phyloP scores from a whole-genome alignment of 768 basidiomycete genomes.

The Pleurotus giganteus region DNA sequence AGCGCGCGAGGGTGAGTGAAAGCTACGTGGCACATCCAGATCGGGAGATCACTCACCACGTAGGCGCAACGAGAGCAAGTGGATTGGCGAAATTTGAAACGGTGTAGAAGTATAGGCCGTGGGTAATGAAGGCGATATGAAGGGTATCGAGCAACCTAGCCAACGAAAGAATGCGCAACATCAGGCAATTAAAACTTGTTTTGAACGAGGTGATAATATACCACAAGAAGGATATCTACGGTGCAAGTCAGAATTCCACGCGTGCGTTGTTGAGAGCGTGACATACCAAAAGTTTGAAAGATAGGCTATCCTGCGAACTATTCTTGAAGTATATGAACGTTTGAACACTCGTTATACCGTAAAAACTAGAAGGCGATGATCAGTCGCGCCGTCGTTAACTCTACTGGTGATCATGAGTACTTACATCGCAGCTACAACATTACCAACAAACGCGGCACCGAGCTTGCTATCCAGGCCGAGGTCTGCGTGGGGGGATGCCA shows the following conservation, averaged over 20 bases:
- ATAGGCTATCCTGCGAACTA: slow-evolving; percentile 23
- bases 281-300: slow-evolving; percentile 30
- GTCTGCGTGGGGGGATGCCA: not conserved
- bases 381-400: not conserved
- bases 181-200: too few species aligned
- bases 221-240: slow-evolving; percentile 26
- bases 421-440: slow-evolving; percentile 37
- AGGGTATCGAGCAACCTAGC: slow-evolving; percentile 33
- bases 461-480: slow-evolving; percentile 32
- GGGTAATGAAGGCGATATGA: slow-evolving; percentile 30
- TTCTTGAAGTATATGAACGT: slow-evolving; percentile 37
- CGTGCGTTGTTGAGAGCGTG: not conserved
- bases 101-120: slow-evolving; percentile 34
- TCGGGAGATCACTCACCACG: slow-evolving; percentile 22
- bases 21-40: too few species aligned
- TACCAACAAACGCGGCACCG: slow-evolving; percentile 45
- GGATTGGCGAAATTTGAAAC: slow-evolving; percentile 31
- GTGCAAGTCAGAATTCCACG: not conserved
- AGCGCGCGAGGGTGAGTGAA: too few species aligned
- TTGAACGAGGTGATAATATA: not conserved
- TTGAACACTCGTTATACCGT: slow-evolving; percentile 40
- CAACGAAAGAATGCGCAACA: not conserved
- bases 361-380: slow-evolving; percentile 28
- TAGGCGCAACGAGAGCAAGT: slow-evolving; percentile 20
- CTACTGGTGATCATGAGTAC: slow-evolving; percentile 11